Evolutionary conservation across 345 rosid species (phyloP), one percentile per base, ranked within the genome.

Genomic region (Melaleuca alternifolia): DNA sequence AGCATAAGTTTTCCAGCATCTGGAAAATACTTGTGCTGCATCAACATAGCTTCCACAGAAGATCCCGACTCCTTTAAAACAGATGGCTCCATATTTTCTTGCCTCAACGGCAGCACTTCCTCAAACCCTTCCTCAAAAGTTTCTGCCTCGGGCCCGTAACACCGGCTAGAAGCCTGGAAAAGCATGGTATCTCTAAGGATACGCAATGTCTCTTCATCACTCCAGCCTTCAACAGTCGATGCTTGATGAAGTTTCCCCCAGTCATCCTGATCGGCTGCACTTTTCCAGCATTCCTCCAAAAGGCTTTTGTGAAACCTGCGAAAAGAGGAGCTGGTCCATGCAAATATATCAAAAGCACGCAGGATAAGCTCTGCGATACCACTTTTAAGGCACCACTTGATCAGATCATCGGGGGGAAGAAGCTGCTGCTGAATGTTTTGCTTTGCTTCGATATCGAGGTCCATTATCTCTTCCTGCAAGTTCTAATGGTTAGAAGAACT

Each of bases 1-100:
- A 95, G 88, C 98, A 96, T 96, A 50, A 96, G 92, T 90, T 95
- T 96, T 51, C 99, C 99, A 0, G 97, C 99, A 15, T 95, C 94
- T 0, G 98, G 95, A 54, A 92, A 97, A 91, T 92, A 94, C 87
- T 91, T 93, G 85, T 96, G 99, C 88, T 93, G 96, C 99, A 94
- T 95, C 92, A 97, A 65, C 82, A 97, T 89, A 12, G 93, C 92
- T 89, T 97, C 99, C 2, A 97, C 85, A n/a, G 81, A 96, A 0
- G 94, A 91, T 41, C 85, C 90, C 23, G 85, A 54, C 76, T 92
- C 94, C 85, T 91, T 89, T 79, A 37, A 54, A 85, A 62, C 44
- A 3, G 89, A 24, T 65, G 41, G 89, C 79, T 91, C 93, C 8
- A 51, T 6, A 81, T 84, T 90, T 65, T 93, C 95, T 87, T 93